Evolutionary conservation across 495 filamentous ascomycete genomes (phyloP), one percentile per base, ranked within the genome.

Genomic region (Aspergillus kassunensis): DNA sequence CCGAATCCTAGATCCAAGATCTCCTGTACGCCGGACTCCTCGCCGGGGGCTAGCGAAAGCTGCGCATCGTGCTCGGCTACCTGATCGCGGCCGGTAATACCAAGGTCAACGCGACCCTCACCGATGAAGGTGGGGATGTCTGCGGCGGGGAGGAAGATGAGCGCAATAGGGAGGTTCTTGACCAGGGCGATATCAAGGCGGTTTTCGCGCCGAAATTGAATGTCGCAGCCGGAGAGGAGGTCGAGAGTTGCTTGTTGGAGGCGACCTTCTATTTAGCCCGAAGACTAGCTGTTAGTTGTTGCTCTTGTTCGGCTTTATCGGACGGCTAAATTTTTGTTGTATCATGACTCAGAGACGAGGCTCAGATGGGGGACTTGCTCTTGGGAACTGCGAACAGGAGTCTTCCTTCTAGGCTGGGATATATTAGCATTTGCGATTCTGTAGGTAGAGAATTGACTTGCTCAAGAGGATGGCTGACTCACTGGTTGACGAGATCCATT

Each of bases 91-190:
- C 93, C 93, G 0, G 93, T 98, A 56, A 98, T 98, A 46, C 93
- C 93, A 6, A 98, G 71, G 63, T 95, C 91, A 12, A 97, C 93
- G 44, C 86, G 82, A 24, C 93, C 93, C 66, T 97, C 91, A 23
- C 91, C 93, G 36, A 98, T 90, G 58, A 97, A 97, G 46, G 88
- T 92, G 21, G 93, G 95, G 63, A 98, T 98, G 67, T 97, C 93
- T 48, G 89, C 91, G 29, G 90, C 93, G 20, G 93, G 93, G 31
- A 98, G 89, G 79, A 98, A 98, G 69, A 98, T 82, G 54, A 98
- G 88, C 11, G 92, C 95, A 53, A 98, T 89, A 25, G 88, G 89
- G 27, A 91, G 82, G 72, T 97, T 97, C 75, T 93, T 88, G 64
- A 96, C 91, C 18, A 97, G 82, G 12, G 93, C 93, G 69, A 97